Percentiles rank a stretch among this genome's conserved stretches.
These are phyloP conservation scores for Blastocystis sp. DNA, from an alignment of 352 stramenopile species.

Conservation along the genomic window DNA sequence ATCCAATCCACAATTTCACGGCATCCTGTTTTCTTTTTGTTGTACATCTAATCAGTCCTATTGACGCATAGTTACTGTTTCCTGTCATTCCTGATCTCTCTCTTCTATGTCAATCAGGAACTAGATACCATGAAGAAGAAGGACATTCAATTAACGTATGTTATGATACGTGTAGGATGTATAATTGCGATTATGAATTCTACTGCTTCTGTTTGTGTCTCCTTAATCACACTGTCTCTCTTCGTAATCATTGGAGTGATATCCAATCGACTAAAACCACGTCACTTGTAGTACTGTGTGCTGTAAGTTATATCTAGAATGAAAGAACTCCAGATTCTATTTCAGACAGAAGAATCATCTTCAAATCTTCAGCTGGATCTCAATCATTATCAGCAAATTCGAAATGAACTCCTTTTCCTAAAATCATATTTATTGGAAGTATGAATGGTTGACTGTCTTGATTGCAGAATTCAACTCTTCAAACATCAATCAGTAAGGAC, in stretches of 20 bases:
- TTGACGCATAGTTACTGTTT: neutral
- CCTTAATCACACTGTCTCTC: neutral
- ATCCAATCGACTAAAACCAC: neutral
- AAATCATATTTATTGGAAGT: neutral
- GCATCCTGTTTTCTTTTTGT: neutral
- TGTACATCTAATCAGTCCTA: neutral
- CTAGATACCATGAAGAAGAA: neutral
- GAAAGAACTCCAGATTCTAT: neutral
- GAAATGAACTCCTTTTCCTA: neutral
- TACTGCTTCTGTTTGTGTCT: slow-evolving; percentile 24
- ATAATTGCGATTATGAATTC: slow-evolving; percentile 1
- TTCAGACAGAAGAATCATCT: too few species aligned
- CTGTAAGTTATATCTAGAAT: neutral
- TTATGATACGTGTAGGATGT: neutral
- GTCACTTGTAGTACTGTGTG: neutral
- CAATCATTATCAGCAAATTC: neutral
- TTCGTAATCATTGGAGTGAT: neutral
- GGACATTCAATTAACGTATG: slow-evolving; percentile 22
- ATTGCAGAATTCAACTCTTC: neutral
- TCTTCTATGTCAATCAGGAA: neutral
- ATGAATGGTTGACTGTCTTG: neutral
- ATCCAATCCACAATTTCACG: neutral
- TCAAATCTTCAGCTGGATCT: neutral
- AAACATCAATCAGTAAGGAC: neutral
- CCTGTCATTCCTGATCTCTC: neutral